Evolutionary conservation across 2,329 filamentous ascomycete species (phyloP).

Genomic region (Diplocarpon rosae): DNA sequence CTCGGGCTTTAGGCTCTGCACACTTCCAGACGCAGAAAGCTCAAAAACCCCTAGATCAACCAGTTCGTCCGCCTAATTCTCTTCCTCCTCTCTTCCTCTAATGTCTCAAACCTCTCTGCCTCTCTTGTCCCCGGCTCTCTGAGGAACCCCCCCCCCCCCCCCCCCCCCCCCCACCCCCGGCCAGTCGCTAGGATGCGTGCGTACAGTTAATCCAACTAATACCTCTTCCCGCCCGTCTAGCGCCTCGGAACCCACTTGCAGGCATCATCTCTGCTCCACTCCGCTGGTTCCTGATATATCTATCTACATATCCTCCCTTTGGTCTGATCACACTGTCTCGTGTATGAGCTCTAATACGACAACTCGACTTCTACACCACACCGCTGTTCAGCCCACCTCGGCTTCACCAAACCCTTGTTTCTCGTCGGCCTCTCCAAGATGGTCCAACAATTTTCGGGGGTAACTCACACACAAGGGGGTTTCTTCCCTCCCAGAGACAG

Average conservation of each 20-base stretch:
- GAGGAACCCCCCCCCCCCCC: too few species aligned
- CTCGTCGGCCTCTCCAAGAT: slow-evolving; percentile 15
- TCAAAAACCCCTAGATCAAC: slow-evolving; percentile 6
- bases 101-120: slow-evolving; percentile 2
- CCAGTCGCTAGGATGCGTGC: slow-evolving; percentile 10
- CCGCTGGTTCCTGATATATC: slow-evolving; percentile 18
- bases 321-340: slow-evolving; percentile 9
- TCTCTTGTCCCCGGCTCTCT: slow-evolving; percentile 3
- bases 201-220: slow-evolving; percentile 8
- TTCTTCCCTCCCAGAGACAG: slow-evolving; percentile 14
- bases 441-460: slow-evolving; percentile 14
- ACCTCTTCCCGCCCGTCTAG: slow-evolving; percentile 9
- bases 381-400: slow-evolving; percentile 7
- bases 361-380: slow-evolving; percentile 25
- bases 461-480: slow-evolving; percentile 12
- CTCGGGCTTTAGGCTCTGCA: too few species aligned
- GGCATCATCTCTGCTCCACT: slow-evolving; percentile 9
- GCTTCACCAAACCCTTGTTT: slow-evolving; percentile 4
- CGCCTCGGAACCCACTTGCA: slow-evolving; percentile 8
- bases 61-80: slow-evolving; percentile 12
- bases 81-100: slow-evolving; percentile 8
- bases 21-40: too few species aligned
- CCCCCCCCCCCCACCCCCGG: slow-evolving; percentile 5
- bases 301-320: slow-evolving; percentile 16
- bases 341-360: slow-evolving; percentile 24